Conservation (phyloP, 192 early-diverging fungal genomes). For the Funneliformis geosporum region DNA sequence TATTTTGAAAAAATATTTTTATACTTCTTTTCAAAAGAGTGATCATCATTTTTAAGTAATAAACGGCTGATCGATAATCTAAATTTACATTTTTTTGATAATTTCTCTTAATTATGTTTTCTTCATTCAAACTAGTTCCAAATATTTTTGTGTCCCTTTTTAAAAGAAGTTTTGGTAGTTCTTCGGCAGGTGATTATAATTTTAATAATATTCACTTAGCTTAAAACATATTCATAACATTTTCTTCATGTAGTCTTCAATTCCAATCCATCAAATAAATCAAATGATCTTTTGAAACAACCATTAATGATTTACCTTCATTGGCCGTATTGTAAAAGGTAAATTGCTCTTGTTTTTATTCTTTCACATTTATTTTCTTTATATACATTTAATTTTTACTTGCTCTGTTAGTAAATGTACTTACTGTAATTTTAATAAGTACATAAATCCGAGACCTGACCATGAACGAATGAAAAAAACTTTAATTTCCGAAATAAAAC, state of each 20-base stretch:
- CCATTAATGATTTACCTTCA: conserved; percentile 56
- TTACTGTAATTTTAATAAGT: conserved; percentile 64
- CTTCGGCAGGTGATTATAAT: neutral
- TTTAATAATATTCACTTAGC: neutral
- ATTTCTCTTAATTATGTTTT: neutral
- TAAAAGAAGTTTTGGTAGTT: neutral
- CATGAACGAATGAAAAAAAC: conserved; percentile 47
- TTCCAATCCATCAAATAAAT: neutral
- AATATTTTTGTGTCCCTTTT: neutral
- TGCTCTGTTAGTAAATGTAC: conserved; percentile 48
- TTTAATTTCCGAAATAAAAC: conserved; percentile 43
- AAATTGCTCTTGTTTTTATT: neutral
- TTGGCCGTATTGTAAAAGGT: conserved; percentile 63
- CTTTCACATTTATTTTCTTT: neutral
- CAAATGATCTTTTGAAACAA: conserved; percentile 1
- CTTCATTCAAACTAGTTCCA: neutral
- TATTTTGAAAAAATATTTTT: no score
- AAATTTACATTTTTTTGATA: neutral
- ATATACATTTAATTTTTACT: neutral
- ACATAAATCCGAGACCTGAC: conserved; percentile 49
- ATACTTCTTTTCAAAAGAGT: no score
- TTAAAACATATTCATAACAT: neutral
- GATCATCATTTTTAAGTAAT: no score
- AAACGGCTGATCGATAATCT: no score
- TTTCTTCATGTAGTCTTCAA: neutral